These are phyloP conservation scores for Phytophthora foliorum DNA, from an alignment of 352 stramenopile species.

Conservation along the genomic window DNA sequence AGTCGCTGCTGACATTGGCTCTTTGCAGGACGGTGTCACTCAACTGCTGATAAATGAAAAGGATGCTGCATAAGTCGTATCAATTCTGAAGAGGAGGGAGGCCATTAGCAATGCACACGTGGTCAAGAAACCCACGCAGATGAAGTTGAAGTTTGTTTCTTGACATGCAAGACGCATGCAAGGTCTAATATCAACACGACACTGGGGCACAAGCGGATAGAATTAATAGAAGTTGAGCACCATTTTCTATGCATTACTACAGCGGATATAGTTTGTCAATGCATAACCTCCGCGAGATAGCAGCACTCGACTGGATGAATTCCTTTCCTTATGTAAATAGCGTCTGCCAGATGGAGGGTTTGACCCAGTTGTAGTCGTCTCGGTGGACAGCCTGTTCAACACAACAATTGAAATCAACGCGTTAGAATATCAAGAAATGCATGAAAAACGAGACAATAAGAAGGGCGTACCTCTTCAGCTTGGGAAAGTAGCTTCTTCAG, in stretches of 20 bases:
- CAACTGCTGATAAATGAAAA: too few relatives aligned
- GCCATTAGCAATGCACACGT: too few relatives aligned
- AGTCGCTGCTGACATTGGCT: too few relatives aligned
- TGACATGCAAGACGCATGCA: too few relatives aligned
- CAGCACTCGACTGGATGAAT: conserved; percentile 7
- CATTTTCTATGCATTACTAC: conserved; percentile 37
- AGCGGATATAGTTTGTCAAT: conserved; percentile 5
- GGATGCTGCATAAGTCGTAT: too few relatives aligned
- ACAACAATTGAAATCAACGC: conserved; percentile 11
- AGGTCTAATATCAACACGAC: too few relatives aligned
- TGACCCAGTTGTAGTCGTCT: conserved; percentile 96
- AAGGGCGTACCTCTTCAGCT: conserved; percentile 64
- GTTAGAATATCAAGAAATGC: not conserved
- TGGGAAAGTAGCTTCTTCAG: conserved; percentile 84
- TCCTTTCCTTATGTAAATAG: conserved; percentile 69
- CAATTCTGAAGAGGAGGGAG: too few relatives aligned
- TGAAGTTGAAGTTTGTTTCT: too few relatives aligned
- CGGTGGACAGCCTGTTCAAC: conserved; percentile 68
- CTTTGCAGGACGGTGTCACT: too few relatives aligned
- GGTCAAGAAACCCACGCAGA: too few relatives aligned
- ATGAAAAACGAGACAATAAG: conserved; percentile 7
- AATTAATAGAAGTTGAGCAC: conserved; percentile 25
- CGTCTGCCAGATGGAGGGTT: conserved; percentile 91
- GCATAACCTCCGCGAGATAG: conserved; percentile 6
- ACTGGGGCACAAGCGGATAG: conserved; percentile 8